Percentiles rank a stretch among this genome's conserved stretches.
phyloP scores from a whole-genome alignment of 1,139 yeast species.

The Taphrina flavorubra region DNA sequence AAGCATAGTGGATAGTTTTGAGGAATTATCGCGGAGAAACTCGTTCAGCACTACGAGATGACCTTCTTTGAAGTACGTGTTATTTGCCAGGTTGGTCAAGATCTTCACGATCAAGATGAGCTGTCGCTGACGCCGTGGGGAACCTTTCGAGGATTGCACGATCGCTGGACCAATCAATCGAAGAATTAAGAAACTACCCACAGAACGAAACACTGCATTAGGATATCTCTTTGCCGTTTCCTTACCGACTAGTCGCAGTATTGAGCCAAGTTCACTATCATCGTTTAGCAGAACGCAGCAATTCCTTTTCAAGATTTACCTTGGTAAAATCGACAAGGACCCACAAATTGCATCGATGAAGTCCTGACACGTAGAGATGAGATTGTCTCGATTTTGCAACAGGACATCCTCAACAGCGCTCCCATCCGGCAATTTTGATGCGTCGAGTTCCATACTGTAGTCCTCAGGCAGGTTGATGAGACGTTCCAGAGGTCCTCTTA shows the following conservation, averaged over 20 bases:
- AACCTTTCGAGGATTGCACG: slow-evolving; percentile 7
- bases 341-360: slow-evolving; percentile 34
- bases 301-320: not conserved
- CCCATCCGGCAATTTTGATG: not conserved
- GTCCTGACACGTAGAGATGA: slow-evolving; percentile 11
- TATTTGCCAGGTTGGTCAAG: slow-evolving; percentile 32
- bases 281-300: not conserved
- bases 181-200: slow-evolving; percentile 28
- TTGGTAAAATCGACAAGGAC: slow-evolving; percentile 7
- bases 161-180: slow-evolving; percentile 31
- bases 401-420: not conserved
- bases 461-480: slow-evolving; percentile 7
- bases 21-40: slow-evolving; percentile 6
- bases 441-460: slow-evolving; percentile 28
- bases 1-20: slow-evolving; percentile 9
- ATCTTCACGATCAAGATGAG: slow-evolving; percentile 26
- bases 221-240: slow-evolving; percentile 27
- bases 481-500: slow-evolving; percentile 3
- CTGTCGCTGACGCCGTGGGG: slow-evolving; percentile 24
- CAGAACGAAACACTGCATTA: slow-evolving; percentile 17
- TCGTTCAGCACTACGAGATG: slow-evolving; percentile 23
- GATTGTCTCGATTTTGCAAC: slow-evolving; percentile 9
- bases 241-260: slow-evolving; percentile 13
- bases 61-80: slow-evolving; percentile 31
- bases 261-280: not conserved